Percentiles rank a stretch among this genome's conserved stretches.
phyloP scores from a whole-genome alignment of 202 grass and related monocot species.

The Setaria italica region DNA sequence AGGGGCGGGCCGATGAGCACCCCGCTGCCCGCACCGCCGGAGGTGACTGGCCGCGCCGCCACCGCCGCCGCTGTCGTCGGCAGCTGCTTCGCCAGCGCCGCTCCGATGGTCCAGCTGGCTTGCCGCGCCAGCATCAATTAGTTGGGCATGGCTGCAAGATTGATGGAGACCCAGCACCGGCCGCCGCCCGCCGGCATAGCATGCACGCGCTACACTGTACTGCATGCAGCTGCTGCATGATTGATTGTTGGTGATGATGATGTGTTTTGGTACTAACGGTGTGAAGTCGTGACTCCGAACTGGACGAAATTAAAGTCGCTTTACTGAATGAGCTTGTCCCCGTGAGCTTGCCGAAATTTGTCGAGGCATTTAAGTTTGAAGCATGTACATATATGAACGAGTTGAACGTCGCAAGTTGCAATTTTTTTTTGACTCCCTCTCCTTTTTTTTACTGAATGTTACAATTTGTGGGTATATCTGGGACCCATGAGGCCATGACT shows the following conservation, averaged over 20 bases:
- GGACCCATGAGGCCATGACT: too few relatives aligned
- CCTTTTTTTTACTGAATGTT: too few relatives aligned
- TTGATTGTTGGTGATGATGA: background rate
- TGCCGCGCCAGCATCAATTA: slow-evolving; percentile 30
- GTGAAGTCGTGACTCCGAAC: too few relatives aligned
- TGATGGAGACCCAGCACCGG: background rate
- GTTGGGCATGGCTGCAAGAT: background rate
- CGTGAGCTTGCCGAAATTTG: too few relatives aligned
- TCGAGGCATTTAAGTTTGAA: too few relatives aligned
- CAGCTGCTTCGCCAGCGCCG: background rate
- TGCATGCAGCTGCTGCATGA: slow-evolving; percentile 1
- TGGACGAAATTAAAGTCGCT: too few relatives aligned
- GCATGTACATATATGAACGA: too few relatives aligned
- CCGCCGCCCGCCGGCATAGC: background rate
- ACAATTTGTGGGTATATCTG: too few relatives aligned
- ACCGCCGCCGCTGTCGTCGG: too few relatives aligned
- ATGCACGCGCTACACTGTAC: background rate
- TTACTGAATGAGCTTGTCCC: too few relatives aligned
- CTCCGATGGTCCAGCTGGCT: slow-evolving; percentile 2
- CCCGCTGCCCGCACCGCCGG: background rate
- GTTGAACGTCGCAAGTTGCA: too few relatives aligned
- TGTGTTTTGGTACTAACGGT: background rate
- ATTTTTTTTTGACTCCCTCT: too few relatives aligned
- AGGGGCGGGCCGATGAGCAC: background rate
- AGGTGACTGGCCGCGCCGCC: background rate